These are phyloP conservation scores for Populus deltoides DNA, from an alignment of 345 rosid genomes.

Conservation along the genomic window DNA sequence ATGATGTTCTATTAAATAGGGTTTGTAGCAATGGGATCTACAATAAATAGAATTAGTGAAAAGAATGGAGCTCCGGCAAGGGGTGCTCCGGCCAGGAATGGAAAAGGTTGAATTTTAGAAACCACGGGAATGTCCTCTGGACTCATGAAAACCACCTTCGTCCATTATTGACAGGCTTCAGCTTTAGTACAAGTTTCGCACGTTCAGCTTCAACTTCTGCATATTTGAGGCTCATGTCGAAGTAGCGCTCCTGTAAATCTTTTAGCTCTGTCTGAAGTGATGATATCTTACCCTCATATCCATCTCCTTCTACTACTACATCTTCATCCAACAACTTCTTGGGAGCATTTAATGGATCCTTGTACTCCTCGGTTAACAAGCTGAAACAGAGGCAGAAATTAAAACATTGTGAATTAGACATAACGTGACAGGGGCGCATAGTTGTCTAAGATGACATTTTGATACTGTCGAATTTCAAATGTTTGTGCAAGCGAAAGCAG, in stretches of 20 bases:
- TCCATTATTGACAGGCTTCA: slow-evolving; percentile 32
- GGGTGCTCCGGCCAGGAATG: too few species aligned
- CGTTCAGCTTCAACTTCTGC: slow-evolving; percentile 58
- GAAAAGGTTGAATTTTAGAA: too few species aligned
- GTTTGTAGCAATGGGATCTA: neutral
- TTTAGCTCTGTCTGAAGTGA: slow-evolving; percentile 42
- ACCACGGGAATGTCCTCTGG: neutral
- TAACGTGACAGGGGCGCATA: too few species aligned
- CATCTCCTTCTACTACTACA: slow-evolving; percentile 2
- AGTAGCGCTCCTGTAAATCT: slow-evolving; percentile 48
- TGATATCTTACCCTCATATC: slow-evolving; percentile 1
- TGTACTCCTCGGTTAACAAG: slow-evolving; percentile 19
- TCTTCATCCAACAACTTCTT: slow-evolving; percentile 15
- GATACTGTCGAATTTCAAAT: neutral
- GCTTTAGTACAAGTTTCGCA: slow-evolving; percentile 40
- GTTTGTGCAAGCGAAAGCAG: neutral
- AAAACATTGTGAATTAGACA: neutral
- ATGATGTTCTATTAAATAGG: neutral
- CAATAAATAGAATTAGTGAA: slow-evolving; percentile 4
- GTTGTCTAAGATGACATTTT: neutral
- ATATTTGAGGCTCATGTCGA: slow-evolving; percentile 57
- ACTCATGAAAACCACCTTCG: slow-evolving; percentile 26
- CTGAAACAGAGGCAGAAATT: slow-evolving; percentile 26
- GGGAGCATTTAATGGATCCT: slow-evolving; percentile 6
- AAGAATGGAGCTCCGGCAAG: neutral